These are phyloP conservation scores for Lactarius tabidus DNA, from an alignment of 768 basidiomycete genomes.

Conservation along the genomic window DNA sequence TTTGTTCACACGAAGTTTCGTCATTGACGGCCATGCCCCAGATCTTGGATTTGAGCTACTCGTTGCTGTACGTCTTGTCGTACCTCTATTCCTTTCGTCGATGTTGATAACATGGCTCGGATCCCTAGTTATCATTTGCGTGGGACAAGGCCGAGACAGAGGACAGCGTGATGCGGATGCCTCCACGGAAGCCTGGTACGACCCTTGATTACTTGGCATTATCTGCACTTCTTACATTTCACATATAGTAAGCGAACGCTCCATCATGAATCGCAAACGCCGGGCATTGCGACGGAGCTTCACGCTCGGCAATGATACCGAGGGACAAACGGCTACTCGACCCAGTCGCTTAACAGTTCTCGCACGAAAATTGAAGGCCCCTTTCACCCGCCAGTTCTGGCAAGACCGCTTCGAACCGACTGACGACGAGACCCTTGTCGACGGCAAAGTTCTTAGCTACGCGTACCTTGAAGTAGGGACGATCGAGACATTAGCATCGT, in stretches of 20 bases:
- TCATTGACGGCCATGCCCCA: constrained; percentile 27
- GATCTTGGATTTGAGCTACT: constrained; percentile 71
- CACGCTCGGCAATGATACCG: constrained; percentile 50
- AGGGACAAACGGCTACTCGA: constrained; percentile 43
- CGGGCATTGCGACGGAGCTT: constrained; percentile 54
- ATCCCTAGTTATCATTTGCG: constrained; percentile 55
- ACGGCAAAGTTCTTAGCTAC: constrained; percentile 58
- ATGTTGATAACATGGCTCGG: constrained; percentile 2
- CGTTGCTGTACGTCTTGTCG: constrained; percentile 48
- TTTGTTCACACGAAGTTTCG: neutral
- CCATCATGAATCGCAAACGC: constrained; percentile 50
- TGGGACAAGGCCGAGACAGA: constrained; percentile 66
- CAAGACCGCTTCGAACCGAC: constrained; percentile 48
- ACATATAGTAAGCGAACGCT: constrained; percentile 48
- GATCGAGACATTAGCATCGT: constrained; percentile 56
- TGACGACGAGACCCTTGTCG: constrained; percentile 59
- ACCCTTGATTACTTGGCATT: neutral
- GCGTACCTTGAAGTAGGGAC: constrained; percentile 62
- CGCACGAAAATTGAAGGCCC: constrained; percentile 41
- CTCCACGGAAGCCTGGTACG: constrained; percentile 60
- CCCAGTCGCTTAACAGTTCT: constrained; percentile 41
- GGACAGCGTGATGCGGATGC: constrained; percentile 64
- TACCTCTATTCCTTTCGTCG: neutral
- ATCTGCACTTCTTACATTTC: neutral
- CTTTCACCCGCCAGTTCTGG: constrained; percentile 59